Conservation (phyloP, 331 rosid genomes). For the Saraca asoca region DNA sequence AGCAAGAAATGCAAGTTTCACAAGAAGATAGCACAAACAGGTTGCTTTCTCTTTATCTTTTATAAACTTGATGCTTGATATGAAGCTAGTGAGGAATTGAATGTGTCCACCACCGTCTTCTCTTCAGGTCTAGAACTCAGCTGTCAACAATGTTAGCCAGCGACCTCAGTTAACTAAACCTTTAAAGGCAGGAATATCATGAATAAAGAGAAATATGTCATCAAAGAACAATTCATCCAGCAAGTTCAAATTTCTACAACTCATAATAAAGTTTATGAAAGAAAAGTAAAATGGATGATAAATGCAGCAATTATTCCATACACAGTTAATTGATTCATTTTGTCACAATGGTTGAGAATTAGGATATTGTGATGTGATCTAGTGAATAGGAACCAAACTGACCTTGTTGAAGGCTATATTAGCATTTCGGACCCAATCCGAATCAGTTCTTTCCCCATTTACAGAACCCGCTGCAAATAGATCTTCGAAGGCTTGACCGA, state of each 20-base stretch:
- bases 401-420: constrained; percentile 84
- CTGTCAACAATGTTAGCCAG: constrained; percentile 49
- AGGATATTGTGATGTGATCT: background rate
- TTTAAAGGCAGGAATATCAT: constrained; percentile 6
- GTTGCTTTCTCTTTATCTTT: background rate
- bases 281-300: background rate
- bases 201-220: background rate
- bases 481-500: constrained; percentile 89
- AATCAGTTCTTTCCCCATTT: constrained; percentile 60
- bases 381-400: constrained; percentile 13
- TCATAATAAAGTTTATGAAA: background rate
- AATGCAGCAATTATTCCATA: too few relatives aligned
- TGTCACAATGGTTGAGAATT: constrained; percentile 2
- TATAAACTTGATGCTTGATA: constrained; percentile 20
- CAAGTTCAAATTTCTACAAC: constrained; percentile 15
- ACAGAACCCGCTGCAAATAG: constrained; percentile 70
- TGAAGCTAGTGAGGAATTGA: constrained; percentile 65
- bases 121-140: constrained; percentile 83
- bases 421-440: constrained; percentile 83
- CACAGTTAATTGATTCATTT: constrained; percentile 22
- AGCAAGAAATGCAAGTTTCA: background rate
- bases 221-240: background rate
- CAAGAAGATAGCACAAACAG: background rate
- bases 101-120: constrained; percentile 67
- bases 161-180: constrained; percentile 36